Conservation (phyloP, 1,284 basidiomycete genomes). For the Coniophora puteana region DNA sequence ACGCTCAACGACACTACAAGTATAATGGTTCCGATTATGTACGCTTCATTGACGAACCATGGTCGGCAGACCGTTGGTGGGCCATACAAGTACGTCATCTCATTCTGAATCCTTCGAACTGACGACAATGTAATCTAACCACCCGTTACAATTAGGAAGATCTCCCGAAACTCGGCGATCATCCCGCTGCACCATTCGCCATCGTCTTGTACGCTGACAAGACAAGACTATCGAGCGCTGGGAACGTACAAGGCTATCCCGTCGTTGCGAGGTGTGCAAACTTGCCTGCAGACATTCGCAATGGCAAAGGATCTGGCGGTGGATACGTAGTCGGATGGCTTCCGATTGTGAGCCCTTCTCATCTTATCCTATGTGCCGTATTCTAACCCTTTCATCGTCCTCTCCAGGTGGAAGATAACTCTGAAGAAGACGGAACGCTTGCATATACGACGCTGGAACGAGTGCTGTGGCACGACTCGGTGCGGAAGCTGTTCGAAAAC, state of each 20-base stretch:
- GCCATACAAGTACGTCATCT: conserved; percentile 22
- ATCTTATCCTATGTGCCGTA: background rate
- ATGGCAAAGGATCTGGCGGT: conserved; percentile 33
- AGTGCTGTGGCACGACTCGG: conserved; percentile 22
- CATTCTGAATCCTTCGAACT: background rate
- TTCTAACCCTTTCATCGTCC: background rate
- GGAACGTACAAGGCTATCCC: conserved; percentile 36
- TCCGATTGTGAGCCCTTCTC: conserved; percentile 31
- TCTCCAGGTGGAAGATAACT: conserved; percentile 21
- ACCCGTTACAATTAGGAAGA: background rate
- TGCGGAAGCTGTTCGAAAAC: conserved; percentile 10
- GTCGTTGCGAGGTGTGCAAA: conserved; percentile 35
- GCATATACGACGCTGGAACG: conserved; percentile 27
- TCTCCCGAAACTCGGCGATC: background rate
- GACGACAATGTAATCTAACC: background rate
- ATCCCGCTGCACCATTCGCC: background rate
- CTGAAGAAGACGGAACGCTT: conserved; percentile 19
- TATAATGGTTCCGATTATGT: conserved; percentile 14
- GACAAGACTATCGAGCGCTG: conserved; percentile 1
- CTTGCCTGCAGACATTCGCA: conserved; percentile 32
- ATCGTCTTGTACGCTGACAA: conserved; percentile 10
- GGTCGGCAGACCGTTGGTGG: conserved; percentile 23
- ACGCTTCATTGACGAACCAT: conserved; percentile 22
- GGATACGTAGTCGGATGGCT: conserved; percentile 39
- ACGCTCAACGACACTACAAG: conserved; percentile 20